Percentiles rank a stretch among this genome's conserved stretches.
Evolutionary conservation across 2,329 filamentous ascomycete genomes (phyloP).

Genomic region (Fusarium mexicanum): DNA sequence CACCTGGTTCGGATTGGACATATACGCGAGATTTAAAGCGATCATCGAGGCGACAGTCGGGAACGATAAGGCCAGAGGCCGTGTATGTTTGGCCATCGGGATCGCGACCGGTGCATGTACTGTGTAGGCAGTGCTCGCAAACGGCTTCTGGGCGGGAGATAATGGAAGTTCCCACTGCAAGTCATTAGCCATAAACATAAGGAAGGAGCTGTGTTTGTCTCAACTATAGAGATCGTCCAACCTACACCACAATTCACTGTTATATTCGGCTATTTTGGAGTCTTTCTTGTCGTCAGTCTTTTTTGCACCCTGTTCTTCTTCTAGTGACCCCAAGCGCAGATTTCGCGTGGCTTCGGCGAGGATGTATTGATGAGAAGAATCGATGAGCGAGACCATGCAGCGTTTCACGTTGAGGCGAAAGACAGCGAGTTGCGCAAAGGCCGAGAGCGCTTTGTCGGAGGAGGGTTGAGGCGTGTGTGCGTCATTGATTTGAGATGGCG

Average conservation of each 20-base stretch:
- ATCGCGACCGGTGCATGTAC: slow-evolving; percentile 39
- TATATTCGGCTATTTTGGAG: not conserved
- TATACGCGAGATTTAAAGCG: slow-evolving; percentile 48
- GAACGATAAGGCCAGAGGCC: slow-evolving; percentile 43
- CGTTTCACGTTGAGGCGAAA: slow-evolving; percentile 59
- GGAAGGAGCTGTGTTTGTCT: not conserved
- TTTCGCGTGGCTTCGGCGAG: slow-evolving; percentile 62
- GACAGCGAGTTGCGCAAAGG: slow-evolving; percentile 61
- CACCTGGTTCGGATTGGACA: slow-evolving; percentile 44
- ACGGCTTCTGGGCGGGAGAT: slow-evolving; percentile 48
- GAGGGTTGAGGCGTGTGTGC: slow-evolving; percentile 46
- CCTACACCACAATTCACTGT: slow-evolving; percentile 49
- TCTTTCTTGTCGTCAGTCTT: not conserved
- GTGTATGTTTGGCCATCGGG: slow-evolving; percentile 41
- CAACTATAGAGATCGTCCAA: slow-evolving; percentile 12
- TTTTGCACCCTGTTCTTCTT: not conserved
- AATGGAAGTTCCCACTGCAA: slow-evolving; percentile 40
- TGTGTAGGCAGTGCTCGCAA: slow-evolving; percentile 44
- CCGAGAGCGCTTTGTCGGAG: slow-evolving; percentile 53
- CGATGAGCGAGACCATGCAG: slow-evolving; percentile 60
- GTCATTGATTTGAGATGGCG: slow-evolving; percentile 40
- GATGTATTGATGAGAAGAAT: slow-evolving; percentile 57
- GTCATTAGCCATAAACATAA: not conserved
- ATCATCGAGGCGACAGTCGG: slow-evolving; percentile 45
- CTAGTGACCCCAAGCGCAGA: slow-evolving; percentile 50